Percentiles rank a stretch among this genome's conserved stretches.
These are phyloP conservation scores for Candida michaelii DNA, from an alignment of 805 yeast genomes.

Conservation along the genomic window DNA sequence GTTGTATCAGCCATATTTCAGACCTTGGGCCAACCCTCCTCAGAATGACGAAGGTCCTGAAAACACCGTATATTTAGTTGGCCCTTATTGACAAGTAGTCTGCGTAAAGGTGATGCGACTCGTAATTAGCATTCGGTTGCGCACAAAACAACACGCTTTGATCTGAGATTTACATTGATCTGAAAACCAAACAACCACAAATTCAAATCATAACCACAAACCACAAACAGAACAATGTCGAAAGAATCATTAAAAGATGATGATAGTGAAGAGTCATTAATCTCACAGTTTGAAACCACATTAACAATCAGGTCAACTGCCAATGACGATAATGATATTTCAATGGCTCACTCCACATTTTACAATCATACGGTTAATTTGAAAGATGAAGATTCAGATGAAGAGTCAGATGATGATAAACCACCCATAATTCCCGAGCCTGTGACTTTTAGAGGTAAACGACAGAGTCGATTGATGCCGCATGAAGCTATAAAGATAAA, in stretches of 20 bases:
- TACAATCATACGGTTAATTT: constrained; percentile 21
- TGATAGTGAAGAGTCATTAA: constrained; percentile 38
- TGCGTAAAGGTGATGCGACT: too few relatives aligned
- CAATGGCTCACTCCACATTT: constrained; percentile 37
- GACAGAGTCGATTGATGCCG: constrained; percentile 31
- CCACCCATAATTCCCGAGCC: background rate
- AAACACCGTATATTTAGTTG: too few relatives aligned
- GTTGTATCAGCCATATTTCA: too few relatives aligned
- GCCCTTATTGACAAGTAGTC: too few relatives aligned
- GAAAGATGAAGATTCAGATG: constrained; percentile 32
- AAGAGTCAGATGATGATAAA: constrained; percentile 36
- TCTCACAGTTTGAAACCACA: constrained; percentile 46
- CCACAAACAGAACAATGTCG: constrained; percentile 8
- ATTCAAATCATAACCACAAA: background rate
- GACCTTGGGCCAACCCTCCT: too few relatives aligned
- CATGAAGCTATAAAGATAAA: constrained; percentile 19
- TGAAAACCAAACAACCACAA: background rate
- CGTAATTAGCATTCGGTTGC: constrained; percentile 1
- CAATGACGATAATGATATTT: constrained; percentile 38
- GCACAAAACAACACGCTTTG: constrained; percentile 7
- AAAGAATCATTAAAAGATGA: constrained; percentile 17
- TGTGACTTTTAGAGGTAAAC: constrained; percentile 35
- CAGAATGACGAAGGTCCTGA: too few relatives aligned
- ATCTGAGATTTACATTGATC: constrained; percentile 4
- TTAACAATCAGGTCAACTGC: constrained; percentile 40